phyloP scores from a whole-genome alignment of 2,329 filamentous ascomycete species.

The Fusarium sp. region DNA sequence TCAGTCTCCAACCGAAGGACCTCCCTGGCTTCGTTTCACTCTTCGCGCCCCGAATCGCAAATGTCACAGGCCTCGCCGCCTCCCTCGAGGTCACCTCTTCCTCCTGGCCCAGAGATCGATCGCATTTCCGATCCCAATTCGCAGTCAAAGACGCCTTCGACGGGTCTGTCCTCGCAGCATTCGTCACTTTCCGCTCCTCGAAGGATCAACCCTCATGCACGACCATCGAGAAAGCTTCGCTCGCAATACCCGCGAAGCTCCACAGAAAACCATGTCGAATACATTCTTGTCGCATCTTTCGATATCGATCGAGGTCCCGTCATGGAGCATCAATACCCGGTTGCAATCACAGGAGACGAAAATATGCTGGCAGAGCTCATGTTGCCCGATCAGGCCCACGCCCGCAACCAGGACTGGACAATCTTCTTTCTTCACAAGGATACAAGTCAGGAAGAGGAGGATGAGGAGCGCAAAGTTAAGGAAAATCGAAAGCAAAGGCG shows the following conservation, averaged over 20 bases:
- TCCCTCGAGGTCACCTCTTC: conserved; percentile 66
- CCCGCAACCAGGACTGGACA: conserved; percentile 96
- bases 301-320: conserved; percentile 95
- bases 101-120: conserved; percentile 60
- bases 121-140: conserved; percentile 68
- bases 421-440: conserved; percentile 99
- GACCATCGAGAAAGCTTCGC: conserved; percentile 67
- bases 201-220: conserved; percentile 61
- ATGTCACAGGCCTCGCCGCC: conserved; percentile 65
- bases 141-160: conserved; percentile 69
- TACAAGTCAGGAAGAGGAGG: conserved; percentile 83
- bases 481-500: conserved; percentile 63
- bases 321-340: conserved; percentile 98
- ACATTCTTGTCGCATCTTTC: conserved; percentile 96
- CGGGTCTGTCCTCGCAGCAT: conserved; percentile 70
- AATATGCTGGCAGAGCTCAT: conserved; percentile 98
- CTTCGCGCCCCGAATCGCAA: conserved; percentile 67
- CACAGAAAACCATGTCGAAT: conserved; percentile 94
- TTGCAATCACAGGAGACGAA: conserved; percentile 95
- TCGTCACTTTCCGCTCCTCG: conserved; percentile 66
- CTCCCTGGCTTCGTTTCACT: conserved; percentile 73
- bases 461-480: conserved; percentile 71
- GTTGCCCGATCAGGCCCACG: conserved; percentile 96
- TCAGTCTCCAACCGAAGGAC: conserved; percentile 53
- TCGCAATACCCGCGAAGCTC: conserved; percentile 81